phyloP scores from a whole-genome alignment of 2,329 filamentous ascomycete species.

The Aspergillus clavatus region DNA sequence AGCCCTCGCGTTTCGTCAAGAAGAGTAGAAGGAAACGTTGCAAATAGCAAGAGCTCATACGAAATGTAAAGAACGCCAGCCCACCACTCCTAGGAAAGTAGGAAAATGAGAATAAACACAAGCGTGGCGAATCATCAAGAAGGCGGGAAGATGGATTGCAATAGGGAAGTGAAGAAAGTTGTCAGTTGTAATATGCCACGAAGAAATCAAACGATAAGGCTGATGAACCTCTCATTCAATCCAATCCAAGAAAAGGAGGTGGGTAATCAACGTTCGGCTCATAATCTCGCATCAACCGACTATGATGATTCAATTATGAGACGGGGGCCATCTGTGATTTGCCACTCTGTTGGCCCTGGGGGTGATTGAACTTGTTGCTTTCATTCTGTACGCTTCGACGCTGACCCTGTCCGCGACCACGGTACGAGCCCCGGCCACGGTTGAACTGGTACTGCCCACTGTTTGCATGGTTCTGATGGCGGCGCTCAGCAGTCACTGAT shows the following conservation, averaged over 20 bases:
- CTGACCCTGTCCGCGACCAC: slow-evolving; percentile 42
- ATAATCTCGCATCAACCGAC: background rate
- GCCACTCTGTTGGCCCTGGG: slow-evolving; percentile 24
- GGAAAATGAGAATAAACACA: background rate
- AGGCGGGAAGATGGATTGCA: background rate
- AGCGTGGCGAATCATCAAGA: background rate
- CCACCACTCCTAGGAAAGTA: background rate
- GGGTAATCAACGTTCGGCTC: background rate
- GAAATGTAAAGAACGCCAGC: background rate
- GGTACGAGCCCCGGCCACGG: slow-evolving; percentile 40
- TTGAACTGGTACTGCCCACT: slow-evolving; percentile 35
- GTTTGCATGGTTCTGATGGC: slow-evolving; percentile 32
- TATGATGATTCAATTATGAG: slow-evolving; percentile 18
- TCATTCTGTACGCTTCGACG: slow-evolving; percentile 36
- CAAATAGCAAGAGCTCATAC: background rate
- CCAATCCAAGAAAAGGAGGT: background rate
- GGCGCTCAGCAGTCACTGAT: slow-evolving; percentile 29
- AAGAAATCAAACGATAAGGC: background rate
- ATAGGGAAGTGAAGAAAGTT: background rate
- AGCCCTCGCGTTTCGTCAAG: no score
- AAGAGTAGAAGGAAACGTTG: background rate
- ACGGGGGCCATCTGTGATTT: slow-evolving; percentile 29
- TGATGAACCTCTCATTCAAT: background rate
- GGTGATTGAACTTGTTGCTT: slow-evolving; percentile 22
- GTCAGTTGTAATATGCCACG: no score